Conservation (phyloP, 202 grass and related monocot genomes). For the Zoysia matrella region DNA sequence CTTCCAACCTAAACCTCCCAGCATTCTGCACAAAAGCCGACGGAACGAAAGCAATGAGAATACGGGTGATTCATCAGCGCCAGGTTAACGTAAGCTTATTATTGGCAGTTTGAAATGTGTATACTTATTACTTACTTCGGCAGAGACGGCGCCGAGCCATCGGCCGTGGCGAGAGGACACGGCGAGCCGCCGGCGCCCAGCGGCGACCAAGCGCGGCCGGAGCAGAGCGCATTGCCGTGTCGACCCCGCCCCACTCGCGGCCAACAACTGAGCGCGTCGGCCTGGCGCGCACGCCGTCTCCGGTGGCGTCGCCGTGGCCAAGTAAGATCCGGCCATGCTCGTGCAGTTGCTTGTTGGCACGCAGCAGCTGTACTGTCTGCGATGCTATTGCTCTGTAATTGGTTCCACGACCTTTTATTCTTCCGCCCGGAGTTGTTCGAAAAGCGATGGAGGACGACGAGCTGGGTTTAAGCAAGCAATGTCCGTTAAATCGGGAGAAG, state of each 20-base stretch:
- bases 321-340: not conserved
- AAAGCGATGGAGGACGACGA: not conserved
- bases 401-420: not conserved
- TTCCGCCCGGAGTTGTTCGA: not conserved
- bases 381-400: not conserved
- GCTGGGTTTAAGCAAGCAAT: not conserved
- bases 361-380: not conserved
- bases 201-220: not conserved
- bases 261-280: not conserved
- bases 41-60: not conserved
- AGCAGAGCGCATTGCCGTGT: not conserved
- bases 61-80: not conserved
- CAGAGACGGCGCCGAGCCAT: not conserved
- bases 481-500: not conserved
- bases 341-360: not conserved
- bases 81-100: not conserved
- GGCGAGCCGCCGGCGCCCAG: not conserved
- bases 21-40: conserved; percentile 45
- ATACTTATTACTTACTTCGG: not conserved
- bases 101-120: not conserved
- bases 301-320: not conserved
- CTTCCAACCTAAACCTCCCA: conserved; percentile 61
- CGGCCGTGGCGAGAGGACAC: not conserved
- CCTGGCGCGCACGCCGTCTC: not conserved
- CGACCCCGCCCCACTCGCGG: not conserved